Base-by-base conservation (phyloP, 495 filamentous ascomycete species). In the Penicillium canariense region DNA sequence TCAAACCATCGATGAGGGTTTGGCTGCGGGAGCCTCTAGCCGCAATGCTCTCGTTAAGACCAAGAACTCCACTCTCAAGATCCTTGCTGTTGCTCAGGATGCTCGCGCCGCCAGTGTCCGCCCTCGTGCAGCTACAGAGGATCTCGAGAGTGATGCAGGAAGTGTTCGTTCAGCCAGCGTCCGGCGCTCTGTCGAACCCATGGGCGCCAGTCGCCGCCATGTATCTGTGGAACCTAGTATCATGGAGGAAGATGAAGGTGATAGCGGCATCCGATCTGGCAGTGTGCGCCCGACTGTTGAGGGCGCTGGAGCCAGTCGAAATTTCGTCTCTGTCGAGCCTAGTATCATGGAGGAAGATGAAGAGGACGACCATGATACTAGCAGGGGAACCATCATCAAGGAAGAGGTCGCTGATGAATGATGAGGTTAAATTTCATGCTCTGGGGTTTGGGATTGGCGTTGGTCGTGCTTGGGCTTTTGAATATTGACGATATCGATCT, bases 41-140 rank as follows among this genome's bases (percentile, higher is more conserved):
- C 78, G 86, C 7, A 94, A 92, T 52, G 83, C 87, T 0, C 74
- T 96, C 4, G 87, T 85, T 67, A 96, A 93, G 68, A 79, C 90
- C 45, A 88, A 92, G 60, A 82, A 87, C 60, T 72, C 72, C 8
- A 59, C 80, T 12, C 64, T 73, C 17, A 82, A 80, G 66, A 72
- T 78, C 12, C 50, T 80, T 17, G 74, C 76, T 11, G 66, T 68
- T 22, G 67, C 71, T 11, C 67, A 72, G 30, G 69, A 69, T 54
- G 42, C 60, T 20, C 71, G 71, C 7, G 69, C 68, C 6, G 59
- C 64, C 38, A 73, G 70, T 11, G 60, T 53, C 8, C 61, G 66
- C 23, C 60, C 68, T 0, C 63, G 71, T 5, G 75, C 73, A n/a
- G 70, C 70, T 38, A 72, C 64, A 0, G 75, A 72, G 9, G 75